Conservation (phyloP, 2,329 filamentous ascomycete species). For the Fusarium caatingaense region DNA sequence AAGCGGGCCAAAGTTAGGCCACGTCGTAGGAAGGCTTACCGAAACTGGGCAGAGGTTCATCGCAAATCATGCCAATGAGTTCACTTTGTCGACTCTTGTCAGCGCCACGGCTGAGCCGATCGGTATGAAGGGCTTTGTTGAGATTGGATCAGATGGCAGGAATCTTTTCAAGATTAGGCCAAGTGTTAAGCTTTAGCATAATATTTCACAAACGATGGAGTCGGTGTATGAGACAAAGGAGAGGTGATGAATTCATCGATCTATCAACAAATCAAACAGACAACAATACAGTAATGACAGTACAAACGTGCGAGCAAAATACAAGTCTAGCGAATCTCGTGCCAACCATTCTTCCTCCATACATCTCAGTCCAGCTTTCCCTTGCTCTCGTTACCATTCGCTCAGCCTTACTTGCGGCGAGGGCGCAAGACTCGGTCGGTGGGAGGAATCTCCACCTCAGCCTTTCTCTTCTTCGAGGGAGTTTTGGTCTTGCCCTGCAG, state of each 20-base stretch:
- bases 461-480: not conserved
- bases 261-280: not conserved
- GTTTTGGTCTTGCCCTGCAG: not conserved
- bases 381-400: not conserved
- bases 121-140: constrained; percentile 12
- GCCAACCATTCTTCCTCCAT: not conserved
- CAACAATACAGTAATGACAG: not conserved
- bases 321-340: not conserved
- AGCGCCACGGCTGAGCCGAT: constrained; percentile 30
- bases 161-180: constrained; percentile 4
- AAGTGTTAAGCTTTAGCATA: not conserved
- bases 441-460: not conserved
- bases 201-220: not conserved
- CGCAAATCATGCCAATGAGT: constrained; percentile 44
- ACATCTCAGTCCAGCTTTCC: not conserved
- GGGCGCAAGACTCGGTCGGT: not conserved
- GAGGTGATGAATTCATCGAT: not conserved
- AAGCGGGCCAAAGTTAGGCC: constrained; percentile 26
- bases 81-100: constrained; percentile 35
- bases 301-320: not conserved
- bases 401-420: not conserved
- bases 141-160: not conserved
- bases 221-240: not conserved
- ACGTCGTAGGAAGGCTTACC: constrained; percentile 40
- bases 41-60: constrained; percentile 42